These are phyloP conservation scores for Leucosporidium scottii DNA, from an alignment of 768 basidiomycete species.

Conservation along the genomic window DNA sequence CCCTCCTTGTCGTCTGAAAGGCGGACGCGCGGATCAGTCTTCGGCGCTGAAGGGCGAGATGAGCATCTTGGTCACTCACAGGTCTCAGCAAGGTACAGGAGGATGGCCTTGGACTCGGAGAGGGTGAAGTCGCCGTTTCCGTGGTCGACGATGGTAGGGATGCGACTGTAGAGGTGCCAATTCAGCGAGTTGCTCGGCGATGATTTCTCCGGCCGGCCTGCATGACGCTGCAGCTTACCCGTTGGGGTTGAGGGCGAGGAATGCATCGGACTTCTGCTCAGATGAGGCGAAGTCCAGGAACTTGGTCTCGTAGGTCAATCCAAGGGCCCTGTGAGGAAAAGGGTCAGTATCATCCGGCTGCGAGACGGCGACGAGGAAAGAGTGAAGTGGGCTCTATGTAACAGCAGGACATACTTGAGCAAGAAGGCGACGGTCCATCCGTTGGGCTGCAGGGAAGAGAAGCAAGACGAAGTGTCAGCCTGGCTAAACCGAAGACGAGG, in stretches of 20 bases:
- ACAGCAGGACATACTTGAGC: background rate
- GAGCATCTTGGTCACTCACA: constrained; percentile 6
- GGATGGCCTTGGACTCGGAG: constrained; percentile 32
- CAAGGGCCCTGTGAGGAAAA: constrained; percentile 15
- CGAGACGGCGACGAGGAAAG: too few relatives aligned
- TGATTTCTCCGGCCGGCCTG: background rate
- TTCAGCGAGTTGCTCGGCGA: background rate
- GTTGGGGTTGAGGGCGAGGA: constrained; percentile 16
- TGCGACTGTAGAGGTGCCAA: constrained; percentile 23
- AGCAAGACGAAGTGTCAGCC: background rate
- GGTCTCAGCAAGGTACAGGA: constrained; percentile 30
- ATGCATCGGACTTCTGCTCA: constrained; percentile 28
- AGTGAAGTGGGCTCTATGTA: too few relatives aligned
- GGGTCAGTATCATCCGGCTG: too few relatives aligned
- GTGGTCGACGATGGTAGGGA: constrained; percentile 35
- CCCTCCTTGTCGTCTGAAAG: constrained; percentile 29
- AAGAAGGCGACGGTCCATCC: constrained; percentile 31
- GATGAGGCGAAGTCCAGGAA: background rate
- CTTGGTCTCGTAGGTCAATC: constrained; percentile 31
- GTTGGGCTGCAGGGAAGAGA: constrained; percentile 12
- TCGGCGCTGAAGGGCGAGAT: background rate
- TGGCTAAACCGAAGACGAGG: background rate
- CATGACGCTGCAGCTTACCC: too few relatives aligned
- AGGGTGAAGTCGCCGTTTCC: constrained; percentile 27
- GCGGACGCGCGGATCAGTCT: background rate